phyloP scores from a whole-genome alignment of 1,284 basidiomycete species.

The Cutaneotrichosporon curvatum region DNA sequence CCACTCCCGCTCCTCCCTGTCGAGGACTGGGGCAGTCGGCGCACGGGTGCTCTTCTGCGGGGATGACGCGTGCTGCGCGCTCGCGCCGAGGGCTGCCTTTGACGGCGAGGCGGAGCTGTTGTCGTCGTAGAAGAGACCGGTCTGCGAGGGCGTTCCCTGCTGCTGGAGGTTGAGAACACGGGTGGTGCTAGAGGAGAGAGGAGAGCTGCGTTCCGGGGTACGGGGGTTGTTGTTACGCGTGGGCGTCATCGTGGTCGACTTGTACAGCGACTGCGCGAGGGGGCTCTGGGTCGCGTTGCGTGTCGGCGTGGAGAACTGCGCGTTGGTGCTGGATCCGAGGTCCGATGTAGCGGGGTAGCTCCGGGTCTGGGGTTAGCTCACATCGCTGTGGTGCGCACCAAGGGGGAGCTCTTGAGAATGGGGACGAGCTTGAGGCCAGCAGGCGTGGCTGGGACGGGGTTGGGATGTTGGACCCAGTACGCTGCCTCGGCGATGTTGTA shows the following conservation, averaged over 20 bases:
- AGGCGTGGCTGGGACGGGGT: constrained; percentile 23
- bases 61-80: not conserved
- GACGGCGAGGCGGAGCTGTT: constrained; percentile 5
- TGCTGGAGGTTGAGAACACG: constrained; percentile 26
- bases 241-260: constrained; percentile 5
- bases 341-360: constrained; percentile 7
- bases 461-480: constrained; percentile 26
- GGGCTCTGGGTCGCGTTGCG: constrained; percentile 1
- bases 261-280: constrained; percentile 13
- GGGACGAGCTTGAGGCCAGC: constrained; percentile 14
- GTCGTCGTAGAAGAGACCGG: constrained; percentile 33
- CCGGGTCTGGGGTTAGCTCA: constrained; percentile 8
- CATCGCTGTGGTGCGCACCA: constrained; percentile 23
- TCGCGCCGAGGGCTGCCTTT: constrained; percentile 7
- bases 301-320: constrained; percentile 3
- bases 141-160: constrained; percentile 12
- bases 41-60: not conserved
- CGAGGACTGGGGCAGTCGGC: constrained; percentile 16
- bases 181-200: constrained; percentile 27
- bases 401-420: constrained; percentile 28
- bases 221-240: not conserved
- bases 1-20: constrained; percentile 42
- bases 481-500: constrained; percentile 32
- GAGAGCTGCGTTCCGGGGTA: constrained; percentile 10
- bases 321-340: constrained; percentile 3